phyloP scores from a whole-genome alignment of 1,139 yeast genomes.

The Blastobotrys malaysiensis region DNA sequence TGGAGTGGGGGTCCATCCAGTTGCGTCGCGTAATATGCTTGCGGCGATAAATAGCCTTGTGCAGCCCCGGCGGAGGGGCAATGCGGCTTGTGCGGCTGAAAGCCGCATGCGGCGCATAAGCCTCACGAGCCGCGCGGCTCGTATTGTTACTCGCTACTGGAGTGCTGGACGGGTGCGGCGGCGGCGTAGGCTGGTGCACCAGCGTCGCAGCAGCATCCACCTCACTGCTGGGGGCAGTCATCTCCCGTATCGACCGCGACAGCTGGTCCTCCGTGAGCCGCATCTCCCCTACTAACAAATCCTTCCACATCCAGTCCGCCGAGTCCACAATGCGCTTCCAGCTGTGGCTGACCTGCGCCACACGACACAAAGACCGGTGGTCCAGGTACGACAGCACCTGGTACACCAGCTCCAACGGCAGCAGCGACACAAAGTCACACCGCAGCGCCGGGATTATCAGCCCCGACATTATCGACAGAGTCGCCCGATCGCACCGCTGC shows the following conservation, averaged over 20 bases:
- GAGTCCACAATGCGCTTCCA: constrained; percentile 66
- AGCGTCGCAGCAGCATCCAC: background rate
- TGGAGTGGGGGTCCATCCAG: constrained; percentile 77
- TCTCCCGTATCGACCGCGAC: background rate
- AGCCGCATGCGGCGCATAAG: background rate
- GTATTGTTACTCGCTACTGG: background rate
- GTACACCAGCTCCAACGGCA: constrained; percentile 75
- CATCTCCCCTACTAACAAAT: constrained; percentile 30
- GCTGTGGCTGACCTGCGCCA: constrained; percentile 58
- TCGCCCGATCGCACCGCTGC: constrained; percentile 58
- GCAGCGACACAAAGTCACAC: constrained; percentile 62
- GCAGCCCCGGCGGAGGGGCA: constrained; percentile 18
- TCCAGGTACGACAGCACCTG: constrained; percentile 66
- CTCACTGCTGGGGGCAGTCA: background rate
- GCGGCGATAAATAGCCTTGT: constrained; percentile 60
- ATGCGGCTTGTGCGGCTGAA: background rate
- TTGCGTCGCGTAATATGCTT: constrained; percentile 59
- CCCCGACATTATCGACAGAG: constrained; percentile 63
- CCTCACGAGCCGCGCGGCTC: background rate
- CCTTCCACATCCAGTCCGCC: constrained; percentile 42
- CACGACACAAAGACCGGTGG: constrained; percentile 53
- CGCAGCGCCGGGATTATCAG: constrained; percentile 56
- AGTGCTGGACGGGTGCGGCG: background rate
- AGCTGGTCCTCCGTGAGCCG: background rate
- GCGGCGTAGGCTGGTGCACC: background rate